A percentile compares a stretch with the other conserved stretches of the same genome.
Evolutionary conservation across 768 basidiomycete species (phyloP).

Genomic region (Psilocybe cyanescens): DNA sequence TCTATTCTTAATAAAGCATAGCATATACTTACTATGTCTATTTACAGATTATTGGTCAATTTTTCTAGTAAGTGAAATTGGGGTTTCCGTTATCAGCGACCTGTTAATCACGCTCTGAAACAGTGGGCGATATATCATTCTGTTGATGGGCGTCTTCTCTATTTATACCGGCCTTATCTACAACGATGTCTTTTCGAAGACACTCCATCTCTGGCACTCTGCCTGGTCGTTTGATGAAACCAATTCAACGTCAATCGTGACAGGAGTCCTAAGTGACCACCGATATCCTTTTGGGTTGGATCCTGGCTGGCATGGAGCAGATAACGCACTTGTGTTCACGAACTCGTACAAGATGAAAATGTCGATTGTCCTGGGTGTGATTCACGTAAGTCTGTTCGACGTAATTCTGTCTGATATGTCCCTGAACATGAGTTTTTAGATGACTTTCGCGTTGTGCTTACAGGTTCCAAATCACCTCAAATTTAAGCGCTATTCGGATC

Average conservation of each 20-base stretch:
- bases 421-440: slow-evolving; percentile 50
- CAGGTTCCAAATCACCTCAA: slow-evolving; percentile 95
- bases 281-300: slow-evolving; percentile 96
- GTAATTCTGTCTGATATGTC: background rate
- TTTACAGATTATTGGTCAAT: slow-evolving; percentile 76
- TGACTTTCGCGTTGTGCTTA: slow-evolving; percentile 97
- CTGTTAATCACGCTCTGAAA: slow-evolving; percentile 21
- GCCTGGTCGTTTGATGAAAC: slow-evolving; percentile 79
- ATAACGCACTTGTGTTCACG: slow-evolving; percentile 90
- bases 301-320: slow-evolving; percentile 92
- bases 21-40: background rate
- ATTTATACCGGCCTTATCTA: slow-evolving; percentile 97
- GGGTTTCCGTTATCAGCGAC: slow-evolving; percentile 7
- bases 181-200: slow-evolving; percentile 98
- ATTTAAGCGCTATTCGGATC: slow-evolving; percentile 85
- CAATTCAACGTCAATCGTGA: slow-evolving; percentile 42
- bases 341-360: slow-evolving; percentile 99
- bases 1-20: background rate
- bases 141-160: slow-evolving; percentile 97
- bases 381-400: slow-evolving; percentile 68
- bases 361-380: slow-evolving; percentile 94
- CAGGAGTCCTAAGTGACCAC: slow-evolving; percentile 61
- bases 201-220: slow-evolving; percentile 84
- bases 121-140: slow-evolving; percentile 97
- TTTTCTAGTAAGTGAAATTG: slow-evolving; percentile 78